Percentiles rank a stretch among this genome's conserved stretches.
Conservation (phyloP, 768 basidiomycete genomes). For the Suillus discolor region DNA sequence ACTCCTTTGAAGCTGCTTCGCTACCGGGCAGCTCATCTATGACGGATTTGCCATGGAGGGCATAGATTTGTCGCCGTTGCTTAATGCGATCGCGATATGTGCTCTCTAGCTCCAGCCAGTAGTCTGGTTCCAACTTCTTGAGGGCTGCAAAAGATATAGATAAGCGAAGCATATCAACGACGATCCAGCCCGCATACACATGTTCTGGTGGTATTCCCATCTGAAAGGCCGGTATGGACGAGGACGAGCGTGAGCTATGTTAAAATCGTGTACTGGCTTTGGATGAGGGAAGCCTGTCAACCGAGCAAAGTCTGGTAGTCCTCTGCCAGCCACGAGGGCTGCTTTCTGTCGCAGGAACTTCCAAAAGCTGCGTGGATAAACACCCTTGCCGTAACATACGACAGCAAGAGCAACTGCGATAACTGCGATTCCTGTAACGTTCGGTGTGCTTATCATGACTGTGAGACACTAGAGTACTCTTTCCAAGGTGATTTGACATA, state of each 20-base stretch:
- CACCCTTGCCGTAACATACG: slow-evolving; percentile 1
- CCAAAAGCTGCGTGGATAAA: background rate
- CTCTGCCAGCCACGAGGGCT: slow-evolving; percentile 9
- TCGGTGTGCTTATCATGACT: slow-evolving; percentile 16
- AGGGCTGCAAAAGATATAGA: slow-evolving; percentile 34
- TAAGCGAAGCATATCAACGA: background rate
- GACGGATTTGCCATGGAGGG: slow-evolving; percentile 41
- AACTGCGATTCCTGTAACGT: slow-evolving; percentile 7
- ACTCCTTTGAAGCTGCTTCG: slow-evolving; percentile 49
- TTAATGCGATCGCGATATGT: slow-evolving; percentile 47
- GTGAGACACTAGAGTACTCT: background rate
- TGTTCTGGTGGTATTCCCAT: slow-evolving; percentile 59
- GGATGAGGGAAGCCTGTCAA: slow-evolving; percentile 49
- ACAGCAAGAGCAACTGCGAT: slow-evolving; percentile 11
- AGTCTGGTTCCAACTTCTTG: slow-evolving; percentile 52
- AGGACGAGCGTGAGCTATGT: slow-evolving; percentile 44
- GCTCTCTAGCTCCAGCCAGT: slow-evolving; percentile 59
- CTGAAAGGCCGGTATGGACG: slow-evolving; percentile 59
- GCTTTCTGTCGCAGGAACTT: slow-evolving; percentile 3
- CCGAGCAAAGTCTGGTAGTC: slow-evolving; percentile 40
- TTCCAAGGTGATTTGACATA: background rate
- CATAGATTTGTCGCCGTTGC: slow-evolving; percentile 44
- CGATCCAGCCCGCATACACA: slow-evolving; percentile 38
- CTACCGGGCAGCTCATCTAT: slow-evolving; percentile 51
- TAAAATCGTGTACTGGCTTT: slow-evolving; percentile 42